These are phyloP conservation scores for Phytopythium sindhum DNA, from an alignment of 352 stramenopile genomes.

Conservation along the genomic window DNA sequence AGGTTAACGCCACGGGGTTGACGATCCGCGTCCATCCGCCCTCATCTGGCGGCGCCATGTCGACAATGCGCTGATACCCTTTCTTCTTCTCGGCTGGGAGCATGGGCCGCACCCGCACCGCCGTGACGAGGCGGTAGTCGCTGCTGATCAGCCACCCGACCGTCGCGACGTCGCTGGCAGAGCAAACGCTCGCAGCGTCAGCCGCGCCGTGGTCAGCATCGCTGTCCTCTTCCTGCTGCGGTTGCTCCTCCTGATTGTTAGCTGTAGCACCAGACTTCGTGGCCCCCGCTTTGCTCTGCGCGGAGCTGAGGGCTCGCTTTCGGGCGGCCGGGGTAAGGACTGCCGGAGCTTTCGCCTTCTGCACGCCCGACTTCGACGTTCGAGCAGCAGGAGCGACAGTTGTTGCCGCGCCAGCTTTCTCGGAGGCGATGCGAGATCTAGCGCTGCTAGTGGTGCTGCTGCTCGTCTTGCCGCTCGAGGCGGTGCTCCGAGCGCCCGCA, in stretches of 20 bases:
- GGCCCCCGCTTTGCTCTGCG: neutral
- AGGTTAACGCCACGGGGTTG: constrained; percentile 45
- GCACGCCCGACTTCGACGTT: neutral
- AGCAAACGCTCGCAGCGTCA: constrained; percentile 7
- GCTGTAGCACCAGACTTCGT: neutral
- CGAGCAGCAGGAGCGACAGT: neutral
- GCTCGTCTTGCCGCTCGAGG: neutral
- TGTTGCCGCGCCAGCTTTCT: neutral
- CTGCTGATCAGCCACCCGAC: constrained; percentile 10
- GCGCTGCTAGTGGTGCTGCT: neutral
- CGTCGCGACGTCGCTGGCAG: constrained; percentile 12
- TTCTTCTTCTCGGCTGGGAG: constrained; percentile 53
- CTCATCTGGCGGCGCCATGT: constrained; percentile 38
- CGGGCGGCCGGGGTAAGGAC: neutral
- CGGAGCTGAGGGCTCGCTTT: neutral
- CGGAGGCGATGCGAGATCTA: neutral
- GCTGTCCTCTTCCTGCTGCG: constrained; percentile 12
- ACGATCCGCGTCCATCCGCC: constrained; percentile 52
- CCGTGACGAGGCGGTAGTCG: constrained; percentile 59
- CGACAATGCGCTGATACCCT: constrained; percentile 52
- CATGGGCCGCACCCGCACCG: constrained; percentile 73
- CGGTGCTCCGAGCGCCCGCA: neutral
- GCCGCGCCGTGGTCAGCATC: constrained; percentile 9
- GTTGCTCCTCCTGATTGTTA: constrained; percentile 7
- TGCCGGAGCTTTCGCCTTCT: neutral